These are phyloP conservation scores for Fraxinus dipetala DNA, from an alignment of 305 asterid genomes.

Conservation along the genomic window DNA sequence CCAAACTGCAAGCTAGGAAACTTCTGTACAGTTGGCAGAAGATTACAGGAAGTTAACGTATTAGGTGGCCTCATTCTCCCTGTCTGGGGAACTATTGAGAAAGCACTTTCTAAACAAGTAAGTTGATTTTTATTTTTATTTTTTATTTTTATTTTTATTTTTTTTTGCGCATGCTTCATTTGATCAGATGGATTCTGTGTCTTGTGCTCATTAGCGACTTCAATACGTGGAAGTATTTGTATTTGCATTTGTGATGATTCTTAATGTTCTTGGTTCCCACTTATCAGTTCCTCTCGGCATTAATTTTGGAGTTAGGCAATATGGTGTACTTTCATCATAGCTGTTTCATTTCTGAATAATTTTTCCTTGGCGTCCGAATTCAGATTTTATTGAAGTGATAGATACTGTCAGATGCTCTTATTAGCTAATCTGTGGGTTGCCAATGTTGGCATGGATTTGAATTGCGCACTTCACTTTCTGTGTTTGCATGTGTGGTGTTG, in stretches of 20 bases:
- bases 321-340: background rate
- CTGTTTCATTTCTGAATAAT: background rate
- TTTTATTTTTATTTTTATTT: background rate
- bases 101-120: slow-evolving; percentile 93
- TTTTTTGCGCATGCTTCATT: background rate
- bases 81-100: slow-evolving; percentile 95
- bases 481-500: background rate
- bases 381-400: background rate
- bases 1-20: slow-evolving; percentile 80
- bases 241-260: background rate
- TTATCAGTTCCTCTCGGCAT: background rate
- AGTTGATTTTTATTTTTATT: background rate
- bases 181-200: background rate
- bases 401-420: background rate
- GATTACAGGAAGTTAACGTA: slow-evolving; percentile 91
- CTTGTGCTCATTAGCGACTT: background rate
- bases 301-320: background rate
- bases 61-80: slow-evolving; percentile 98
- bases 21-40: slow-evolving; percentile 86
- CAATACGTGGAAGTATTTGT: background rate
- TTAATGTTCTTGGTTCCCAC: background rate
- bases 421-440: background rate
- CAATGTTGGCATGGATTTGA: background rate
- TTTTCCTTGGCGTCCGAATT: background rate
- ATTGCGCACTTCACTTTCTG: background rate